phyloP scores from a whole-genome alignment of 192 early-diverging fungal species.

The Backusella luteola region DNA sequence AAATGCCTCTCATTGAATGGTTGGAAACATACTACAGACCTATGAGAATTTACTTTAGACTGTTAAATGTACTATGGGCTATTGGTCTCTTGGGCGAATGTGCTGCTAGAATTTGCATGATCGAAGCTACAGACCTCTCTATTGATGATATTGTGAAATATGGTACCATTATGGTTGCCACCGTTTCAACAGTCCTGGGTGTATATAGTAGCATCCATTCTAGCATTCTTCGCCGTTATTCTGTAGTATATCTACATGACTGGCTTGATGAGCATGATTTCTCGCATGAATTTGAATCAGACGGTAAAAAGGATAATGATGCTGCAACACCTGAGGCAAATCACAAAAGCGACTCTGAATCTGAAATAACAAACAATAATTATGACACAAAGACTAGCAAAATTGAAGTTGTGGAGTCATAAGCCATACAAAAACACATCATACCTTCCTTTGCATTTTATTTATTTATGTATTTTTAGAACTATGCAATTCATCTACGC shows the following conservation, averaged over 20 bases:
- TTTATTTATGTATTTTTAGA: not conserved
- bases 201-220: not conserved
- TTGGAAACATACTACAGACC: conserved; percentile 29
- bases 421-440: not conserved
- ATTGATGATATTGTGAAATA: conserved; percentile 40
- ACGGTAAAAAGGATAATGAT: not conserved
- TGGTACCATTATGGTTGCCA: conserved; percentile 35
- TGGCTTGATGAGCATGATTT: not conserved
- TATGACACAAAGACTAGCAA: not conserved
- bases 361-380: not conserved
- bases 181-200: not conserved
- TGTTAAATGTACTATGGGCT: conserved; percentile 35
- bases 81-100: conserved; percentile 38
- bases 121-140: conserved; percentile 27
- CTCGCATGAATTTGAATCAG: not conserved
- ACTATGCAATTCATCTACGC: not conserved
- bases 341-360: not conserved
- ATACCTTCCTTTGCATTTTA: not conserved
- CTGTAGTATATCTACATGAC: not conserved
- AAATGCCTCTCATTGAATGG: conserved; percentile 24
- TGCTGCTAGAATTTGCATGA: conserved; percentile 36
- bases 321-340: not conserved
- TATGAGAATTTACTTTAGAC: conserved; percentile 16
- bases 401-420: not conserved
- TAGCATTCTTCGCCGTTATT: not conserved